phyloP scores from a whole-genome alignment of 2,329 filamentous ascomycete genomes.

The Pseudogymnoascus sp. region DNA sequence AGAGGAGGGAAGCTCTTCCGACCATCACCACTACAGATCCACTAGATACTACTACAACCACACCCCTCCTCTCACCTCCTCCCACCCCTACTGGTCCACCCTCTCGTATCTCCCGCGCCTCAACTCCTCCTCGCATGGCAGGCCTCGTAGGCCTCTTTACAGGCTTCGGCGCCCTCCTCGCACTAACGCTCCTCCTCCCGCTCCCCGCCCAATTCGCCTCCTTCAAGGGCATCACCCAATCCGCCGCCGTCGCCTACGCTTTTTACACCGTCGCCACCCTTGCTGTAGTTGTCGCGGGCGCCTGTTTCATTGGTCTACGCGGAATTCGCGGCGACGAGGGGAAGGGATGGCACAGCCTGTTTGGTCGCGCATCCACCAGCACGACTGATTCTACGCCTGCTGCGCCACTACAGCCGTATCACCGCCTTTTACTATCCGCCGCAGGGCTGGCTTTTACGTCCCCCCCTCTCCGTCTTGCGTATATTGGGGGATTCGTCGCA shows the following conservation, averaged over 20 bases:
- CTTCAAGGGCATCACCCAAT: conserved; percentile 62
- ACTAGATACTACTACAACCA: not conserved
- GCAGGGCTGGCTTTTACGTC: conserved; percentile 66
- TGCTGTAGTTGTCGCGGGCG: conserved; percentile 62
- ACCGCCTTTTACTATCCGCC: conserved; percentile 53
- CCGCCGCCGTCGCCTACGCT: conserved; percentile 68
- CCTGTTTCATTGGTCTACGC: conserved; percentile 72
- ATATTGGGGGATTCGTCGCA: conserved; percentile 89
- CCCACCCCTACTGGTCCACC: conserved; percentile 13
- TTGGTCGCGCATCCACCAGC: conserved; percentile 31
- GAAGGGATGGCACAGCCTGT: conserved; percentile 60
- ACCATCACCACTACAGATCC: conserved; percentile 28
- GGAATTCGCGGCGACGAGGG: conserved; percentile 63
- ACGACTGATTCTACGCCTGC: conserved; percentile 9
- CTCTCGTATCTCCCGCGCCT: conserved; percentile 21
- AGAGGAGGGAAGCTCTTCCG: not conserved
- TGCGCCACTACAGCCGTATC: conserved; percentile 43
- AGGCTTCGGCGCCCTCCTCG: conserved; percentile 81
- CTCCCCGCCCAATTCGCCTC: conserved; percentile 73
- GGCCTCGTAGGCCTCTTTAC: conserved; percentile 90
- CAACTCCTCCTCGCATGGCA: conserved; percentile 58
- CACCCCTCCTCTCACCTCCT: not conserved
- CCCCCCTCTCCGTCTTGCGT: conserved; percentile 73
- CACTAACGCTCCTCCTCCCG: conserved; percentile 74
- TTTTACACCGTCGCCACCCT: conserved; percentile 80